These are phyloP conservation scores for Aspergillus pseudoterreus DNA, from an alignment of 2,329 filamentous ascomycete species.

Conservation along the genomic window DNA sequence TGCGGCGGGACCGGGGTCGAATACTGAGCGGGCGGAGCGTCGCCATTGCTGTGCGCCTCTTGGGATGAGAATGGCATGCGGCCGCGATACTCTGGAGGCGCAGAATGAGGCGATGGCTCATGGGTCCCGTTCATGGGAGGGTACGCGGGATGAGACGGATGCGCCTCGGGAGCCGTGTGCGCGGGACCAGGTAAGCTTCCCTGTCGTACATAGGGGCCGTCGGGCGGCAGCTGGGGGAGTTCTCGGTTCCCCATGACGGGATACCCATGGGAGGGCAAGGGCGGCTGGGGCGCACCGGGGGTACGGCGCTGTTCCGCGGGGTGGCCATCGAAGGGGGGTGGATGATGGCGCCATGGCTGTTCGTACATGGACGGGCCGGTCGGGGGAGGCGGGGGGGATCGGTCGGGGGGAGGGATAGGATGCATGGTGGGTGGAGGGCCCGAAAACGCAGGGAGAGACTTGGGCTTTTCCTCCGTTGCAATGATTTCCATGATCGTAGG, in stretches of 20 bases:
- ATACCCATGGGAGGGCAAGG: constrained; percentile 27
- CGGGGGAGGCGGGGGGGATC: constrained; percentile 22
- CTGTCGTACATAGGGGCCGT: constrained; percentile 32
- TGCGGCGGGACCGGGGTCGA: constrained; percentile 21
- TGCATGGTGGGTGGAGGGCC: constrained; percentile 24
- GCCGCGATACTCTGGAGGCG: constrained; percentile 30
- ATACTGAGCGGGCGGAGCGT: constrained; percentile 29
- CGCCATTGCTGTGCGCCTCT: constrained; percentile 28
- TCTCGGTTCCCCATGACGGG: constrained; percentile 31
- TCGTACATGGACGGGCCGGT: constrained; percentile 28
- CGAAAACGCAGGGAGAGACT: constrained; percentile 19
- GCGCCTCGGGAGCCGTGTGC: constrained; percentile 25
- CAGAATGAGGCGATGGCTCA: constrained; percentile 29
- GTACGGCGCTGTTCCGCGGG: constrained; percentile 27
- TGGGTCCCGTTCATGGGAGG: constrained; percentile 33
- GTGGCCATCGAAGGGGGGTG: constrained; percentile 27
- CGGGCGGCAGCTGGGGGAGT: constrained; percentile 30
- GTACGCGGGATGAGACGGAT: constrained; percentile 24
- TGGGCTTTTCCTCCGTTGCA: constrained; percentile 24
- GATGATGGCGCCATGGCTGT: constrained; percentile 29
- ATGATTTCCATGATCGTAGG: constrained; percentile 25
- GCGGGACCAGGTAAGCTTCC: constrained; percentile 28
- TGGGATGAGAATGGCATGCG: constrained; percentile 30
- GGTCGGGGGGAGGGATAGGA: constrained; percentile 30
- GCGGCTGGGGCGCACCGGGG: constrained; percentile 24